Base-by-base conservation (phyloP, 305 asterid species). In the Fraxinus sp. region DNA sequence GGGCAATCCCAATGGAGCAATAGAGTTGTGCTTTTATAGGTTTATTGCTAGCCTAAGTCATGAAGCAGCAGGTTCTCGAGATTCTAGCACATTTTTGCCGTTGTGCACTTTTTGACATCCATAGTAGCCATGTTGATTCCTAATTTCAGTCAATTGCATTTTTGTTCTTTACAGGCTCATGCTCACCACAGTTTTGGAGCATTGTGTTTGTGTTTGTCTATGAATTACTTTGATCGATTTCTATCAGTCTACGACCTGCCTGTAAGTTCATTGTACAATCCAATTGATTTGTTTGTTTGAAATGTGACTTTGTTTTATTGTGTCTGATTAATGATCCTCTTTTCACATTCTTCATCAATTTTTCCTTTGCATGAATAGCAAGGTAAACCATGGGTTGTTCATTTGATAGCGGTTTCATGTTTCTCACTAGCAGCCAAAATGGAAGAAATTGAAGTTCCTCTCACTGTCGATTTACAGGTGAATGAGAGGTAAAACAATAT, bases 351-450 rank as follows among this genome's bases (percentile, higher is more conserved):
- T 22, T 59, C 72, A 39, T 77, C 80, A 64, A 83, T 66, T 84
- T 83, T 83, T 46, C 49, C 49, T 83, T 87, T 64, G 79, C 76
- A 80, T 85, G 75, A 57, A 66, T 78, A 93, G 98, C 83, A 74
- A 83, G 92, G 86, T 57, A 87, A 86, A 83, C 52, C 72, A 13
- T 93, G 98, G 98, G 85, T 86, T 52, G 37, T 86, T 77, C 97
- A 93, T 36, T 86, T 93, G 86, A 83, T 86, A 68, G 93, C 97
- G 70, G 94, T 95, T 1, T 87, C 94, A 2, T 95, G 98, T 78
- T 89, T 95, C 73, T 93, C 93, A 14, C 46, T 93, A 62, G 97
- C 97, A 13, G 92, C 92, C 84, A 95, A 95, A 85, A 57, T 95
- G 85, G 97, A 92, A n/a, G 98, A 93, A 89, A 88, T 90, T 77